A percentile compares a stretch with the other conserved stretches of the same genome.
Evolutionary conservation across 768 basidiomycete species (phyloP).

Genomic region (Termitomyces sp.): DNA sequence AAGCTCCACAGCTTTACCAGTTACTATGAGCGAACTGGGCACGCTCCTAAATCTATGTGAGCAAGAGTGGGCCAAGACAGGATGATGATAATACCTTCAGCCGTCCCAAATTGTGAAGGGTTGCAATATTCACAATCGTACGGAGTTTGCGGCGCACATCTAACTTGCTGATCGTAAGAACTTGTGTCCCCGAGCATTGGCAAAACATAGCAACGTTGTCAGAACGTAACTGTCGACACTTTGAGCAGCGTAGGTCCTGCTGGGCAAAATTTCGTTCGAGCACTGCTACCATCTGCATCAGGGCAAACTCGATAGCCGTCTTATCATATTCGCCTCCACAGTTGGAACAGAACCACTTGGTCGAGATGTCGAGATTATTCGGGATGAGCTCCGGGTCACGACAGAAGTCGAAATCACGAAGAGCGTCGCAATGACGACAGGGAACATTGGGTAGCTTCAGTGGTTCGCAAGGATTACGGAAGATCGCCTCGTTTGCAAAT

Average conservation of each 20-base stretch:
- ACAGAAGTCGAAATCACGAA: constrained; percentile 94
- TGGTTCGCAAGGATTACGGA: constrained; percentile 89
- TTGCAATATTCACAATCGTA: constrained; percentile 81
- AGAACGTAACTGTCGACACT: constrained; percentile 87
- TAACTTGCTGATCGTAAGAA: constrained; percentile 63
- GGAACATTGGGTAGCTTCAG: constrained; percentile 83
- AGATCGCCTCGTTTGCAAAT: constrained; percentile 79
- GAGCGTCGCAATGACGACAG: constrained; percentile 78
- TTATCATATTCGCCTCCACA: constrained; percentile 89
- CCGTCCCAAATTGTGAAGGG: constrained; percentile 61
- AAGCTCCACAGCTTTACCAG: constrained; percentile 24
- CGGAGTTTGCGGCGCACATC: constrained; percentile 69
- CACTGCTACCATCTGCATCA: constrained; percentile 70
- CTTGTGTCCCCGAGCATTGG: constrained; percentile 82
- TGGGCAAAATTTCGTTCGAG: constrained; percentile 75
- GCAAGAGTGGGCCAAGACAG: background rate
- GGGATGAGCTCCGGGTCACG: constrained; percentile 83
- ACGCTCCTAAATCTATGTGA: constrained; percentile 32
- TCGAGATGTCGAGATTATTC: constrained; percentile 38
- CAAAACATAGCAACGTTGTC: constrained; percentile 86
- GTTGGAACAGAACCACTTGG: constrained; percentile 63
- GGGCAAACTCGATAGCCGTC: constrained; percentile 76
- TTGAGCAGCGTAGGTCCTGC: constrained; percentile 85
- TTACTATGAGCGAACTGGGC: constrained; percentile 35
- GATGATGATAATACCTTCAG: constrained; percentile 48